Evolutionary conservation across 1,139 yeast genomes (phyloP).

Genomic region (Dujonia santamariae): DNA sequence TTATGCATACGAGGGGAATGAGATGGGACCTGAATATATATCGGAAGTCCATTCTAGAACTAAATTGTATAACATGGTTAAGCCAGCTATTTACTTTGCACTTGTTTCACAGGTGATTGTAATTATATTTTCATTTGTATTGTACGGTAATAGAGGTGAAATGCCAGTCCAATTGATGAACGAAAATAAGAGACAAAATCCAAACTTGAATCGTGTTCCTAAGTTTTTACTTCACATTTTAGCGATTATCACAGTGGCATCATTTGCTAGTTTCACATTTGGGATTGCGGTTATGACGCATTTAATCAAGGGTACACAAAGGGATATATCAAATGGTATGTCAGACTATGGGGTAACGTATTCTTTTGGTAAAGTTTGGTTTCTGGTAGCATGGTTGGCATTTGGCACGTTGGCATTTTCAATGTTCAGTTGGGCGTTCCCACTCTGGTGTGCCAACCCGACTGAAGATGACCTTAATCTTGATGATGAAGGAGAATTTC

Average conservation of each 20-base stretch:
- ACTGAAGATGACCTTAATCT: not conserved
- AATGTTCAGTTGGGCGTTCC: conserved; percentile 34
- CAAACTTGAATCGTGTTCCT: conserved; percentile 30
- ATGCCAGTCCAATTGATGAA: too few relatives aligned
- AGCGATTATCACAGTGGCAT: conserved; percentile 30
- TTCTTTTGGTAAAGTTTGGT: conserved; percentile 40
- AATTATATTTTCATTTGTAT: conserved; percentile 25
- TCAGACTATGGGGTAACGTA: conserved; percentile 45
- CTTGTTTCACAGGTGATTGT: conserved; percentile 24
- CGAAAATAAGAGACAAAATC: conserved; percentile 26
- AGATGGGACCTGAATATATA: conserved; percentile 14
- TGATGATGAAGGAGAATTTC: not conserved
- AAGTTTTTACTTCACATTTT: conserved; percentile 26
- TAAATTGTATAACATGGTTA: conserved; percentile 18
- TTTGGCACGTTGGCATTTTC: conserved; percentile 20
- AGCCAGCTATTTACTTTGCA: conserved; percentile 23
- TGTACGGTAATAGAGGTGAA: conserved; percentile 34
- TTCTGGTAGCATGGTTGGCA: conserved; percentile 37
- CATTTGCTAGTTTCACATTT: conserved; percentile 27
- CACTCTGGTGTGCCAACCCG: conserved; percentile 47
- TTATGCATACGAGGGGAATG: conserved; percentile 35
- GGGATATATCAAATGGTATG: conserved; percentile 29
- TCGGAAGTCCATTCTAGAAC: conserved; percentile 17
- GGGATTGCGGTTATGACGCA: conserved; percentile 27
- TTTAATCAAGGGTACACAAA: conserved; percentile 20